These are phyloP conservation scores for Fusarium aywerte DNA, from an alignment of 2,329 filamentous ascomycete species.

Conservation along the genomic window DNA sequence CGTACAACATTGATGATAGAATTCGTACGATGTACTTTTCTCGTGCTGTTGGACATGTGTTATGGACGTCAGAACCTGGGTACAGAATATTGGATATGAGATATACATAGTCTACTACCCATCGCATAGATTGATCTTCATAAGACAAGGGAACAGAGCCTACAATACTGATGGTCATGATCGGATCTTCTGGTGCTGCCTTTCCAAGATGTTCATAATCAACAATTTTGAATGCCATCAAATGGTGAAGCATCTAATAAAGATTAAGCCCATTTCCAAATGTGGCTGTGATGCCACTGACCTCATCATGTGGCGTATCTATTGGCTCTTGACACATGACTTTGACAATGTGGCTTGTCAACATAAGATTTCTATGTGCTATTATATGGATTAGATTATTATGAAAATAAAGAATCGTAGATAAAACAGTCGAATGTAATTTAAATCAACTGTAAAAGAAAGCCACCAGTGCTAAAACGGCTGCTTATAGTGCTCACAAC, in stretches of 20 bases:
- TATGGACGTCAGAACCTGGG: too few relatives aligned
- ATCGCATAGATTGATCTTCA: neutral
- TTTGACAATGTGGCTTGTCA: conserved; percentile 26
- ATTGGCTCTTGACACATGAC: conserved; percentile 23
- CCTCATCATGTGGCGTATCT: conserved; percentile 35
- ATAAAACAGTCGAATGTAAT: too few relatives aligned
- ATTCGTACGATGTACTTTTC: too few relatives aligned
- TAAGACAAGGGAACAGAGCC: too few relatives aligned
- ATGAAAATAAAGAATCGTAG: neutral
- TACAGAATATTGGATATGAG: too few relatives aligned
- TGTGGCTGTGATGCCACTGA: conserved; percentile 24
- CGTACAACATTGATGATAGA: too few relatives aligned
- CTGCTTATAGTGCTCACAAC: neutral
- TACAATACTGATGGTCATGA: neutral
- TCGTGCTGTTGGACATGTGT: too few relatives aligned
- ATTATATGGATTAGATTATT: neutral
- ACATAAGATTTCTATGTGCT: neutral
- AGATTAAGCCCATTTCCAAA: conserved; percentile 5
- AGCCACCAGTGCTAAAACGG: neutral
- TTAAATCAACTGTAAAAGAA: neutral
- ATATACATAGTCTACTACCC: too few relatives aligned
- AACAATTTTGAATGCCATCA: neutral
- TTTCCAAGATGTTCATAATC: neutral
- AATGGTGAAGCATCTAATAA: neutral
- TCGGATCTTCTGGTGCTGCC: neutral